Evolutionary conservation across 768 basidiomycete species (phyloP).

Genomic region (Imleria badia): DNA sequence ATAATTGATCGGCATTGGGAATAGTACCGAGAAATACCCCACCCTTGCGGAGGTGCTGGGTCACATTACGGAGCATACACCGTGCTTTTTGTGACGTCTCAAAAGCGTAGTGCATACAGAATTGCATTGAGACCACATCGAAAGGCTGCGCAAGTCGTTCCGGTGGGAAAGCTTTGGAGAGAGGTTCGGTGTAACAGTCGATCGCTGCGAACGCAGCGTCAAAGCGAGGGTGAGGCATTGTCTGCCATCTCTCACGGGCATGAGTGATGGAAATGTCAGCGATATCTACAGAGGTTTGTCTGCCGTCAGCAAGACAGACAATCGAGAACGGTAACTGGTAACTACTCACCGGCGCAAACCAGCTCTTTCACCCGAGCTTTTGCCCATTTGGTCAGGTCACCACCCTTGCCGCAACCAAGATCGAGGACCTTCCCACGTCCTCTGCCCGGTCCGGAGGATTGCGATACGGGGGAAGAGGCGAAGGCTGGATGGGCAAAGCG

Average conservation of each 20-base stretch:
- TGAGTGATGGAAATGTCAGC: conserved; percentile 87
- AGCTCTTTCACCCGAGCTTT: conserved; percentile 81
- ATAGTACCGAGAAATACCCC: conserved; percentile 98
- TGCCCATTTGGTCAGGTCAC: conserved; percentile 94
- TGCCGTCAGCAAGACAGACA: neutral
- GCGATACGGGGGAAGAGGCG: conserved; percentile 34
- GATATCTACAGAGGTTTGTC: conserved; percentile 57
- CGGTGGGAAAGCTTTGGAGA: conserved; percentile 67
- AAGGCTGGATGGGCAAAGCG: conserved; percentile 81
- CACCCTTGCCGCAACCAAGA: conserved; percentile 98
- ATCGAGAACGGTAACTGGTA: neutral
- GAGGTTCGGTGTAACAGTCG: conserved; percentile 81
- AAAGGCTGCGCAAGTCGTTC: conserved; percentile 66
- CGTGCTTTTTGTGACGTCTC: conserved; percentile 84
- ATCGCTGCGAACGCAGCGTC: conserved; percentile 79
- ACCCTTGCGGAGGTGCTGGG: conserved; percentile 72
- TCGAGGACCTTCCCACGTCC: conserved; percentile 81
- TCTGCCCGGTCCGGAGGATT: conserved; percentile 27
- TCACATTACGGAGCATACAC: conserved; percentile 92
- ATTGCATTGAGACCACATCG: conserved; percentile 98
- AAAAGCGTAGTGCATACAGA: conserved; percentile 99
- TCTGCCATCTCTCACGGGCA: conserved; percentile 71
- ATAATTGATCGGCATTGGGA: conserved; percentile 79
- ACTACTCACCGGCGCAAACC: conserved; percentile 71
- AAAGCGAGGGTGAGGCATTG: conserved; percentile 54